Base-by-base conservation (phyloP, 2,329 filamentous ascomycete genomes). In the Clarireedia hainanense region DNA sequence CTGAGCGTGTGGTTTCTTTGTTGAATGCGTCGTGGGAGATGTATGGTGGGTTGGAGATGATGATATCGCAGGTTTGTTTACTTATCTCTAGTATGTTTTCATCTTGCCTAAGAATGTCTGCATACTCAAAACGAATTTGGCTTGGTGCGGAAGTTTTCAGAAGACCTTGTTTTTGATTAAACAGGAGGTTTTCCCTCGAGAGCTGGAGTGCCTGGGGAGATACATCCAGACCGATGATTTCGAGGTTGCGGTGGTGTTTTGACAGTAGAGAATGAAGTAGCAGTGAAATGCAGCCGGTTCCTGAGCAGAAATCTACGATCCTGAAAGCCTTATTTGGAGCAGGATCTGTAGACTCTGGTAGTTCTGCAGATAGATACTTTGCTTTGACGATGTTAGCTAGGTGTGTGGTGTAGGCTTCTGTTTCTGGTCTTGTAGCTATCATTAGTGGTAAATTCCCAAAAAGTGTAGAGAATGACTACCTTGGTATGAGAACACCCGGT, bases 11-110 rank as follows among this genome's bases (percentile, higher is more conserved):
- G 1, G 86, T 91, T 17, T 81, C 80, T 40, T 71, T 77, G 40
- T 76, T 71, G 65, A 88, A 91, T 6, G 80, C 80, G 6, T 50
- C 12, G 3, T 69, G 60, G 2, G 91, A 95, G 50, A 97, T 85
- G 69, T 97, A 97, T 0, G 94, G 94, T 15, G 94, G 94, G 66
- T 99, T 99, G 1, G 88, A 88, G 37, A 94, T 80, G 1, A 99
- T 71, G 4, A 97, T 72, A 57, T 69, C 65, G 46, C 56, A 60
- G 24, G n/a, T 17, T 9, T 45, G 23, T 40, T 7, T n/a, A 12
- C 3, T 40, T 30, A 2, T 24, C 4, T 40, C 24, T 14, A 54
- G 4, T 17, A 50, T 37, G 5, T 3, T 23, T 42, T 45, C 3
- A 24, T 55, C 6, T 34, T 26, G 20, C 4, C 27, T n/a, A 15